Evolutionary conservation across 805 yeast species (phyloP).

Genomic region (Priceomyces medius): DNA sequence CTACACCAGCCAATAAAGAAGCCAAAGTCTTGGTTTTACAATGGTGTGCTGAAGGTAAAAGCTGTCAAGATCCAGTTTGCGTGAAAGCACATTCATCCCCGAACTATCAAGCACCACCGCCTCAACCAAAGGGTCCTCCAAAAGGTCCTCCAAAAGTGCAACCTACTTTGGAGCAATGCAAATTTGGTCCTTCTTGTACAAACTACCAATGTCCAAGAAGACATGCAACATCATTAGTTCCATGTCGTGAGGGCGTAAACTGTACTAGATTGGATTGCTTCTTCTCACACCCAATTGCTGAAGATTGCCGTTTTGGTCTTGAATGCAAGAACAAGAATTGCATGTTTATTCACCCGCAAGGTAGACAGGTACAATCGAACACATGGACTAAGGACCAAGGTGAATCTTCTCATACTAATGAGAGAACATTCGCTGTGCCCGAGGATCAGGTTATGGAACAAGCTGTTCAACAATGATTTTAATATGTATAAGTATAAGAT

Average conservation of each 20-base stretch:
- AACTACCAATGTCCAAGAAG: conserved; percentile 78
- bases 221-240: conserved; percentile 70
- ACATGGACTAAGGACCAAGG: conserved; percentile 34
- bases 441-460: conserved; percentile 72
- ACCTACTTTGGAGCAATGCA: conserved; percentile 72
- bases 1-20: conserved; percentile 78
- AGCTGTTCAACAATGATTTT: conserved; percentile 34
- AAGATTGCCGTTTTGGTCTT: conserved; percentile 76
- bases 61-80: conserved; percentile 63
- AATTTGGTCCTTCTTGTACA: conserved; percentile 73
- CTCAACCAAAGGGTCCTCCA: conserved; percentile 9
- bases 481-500: conserved; percentile 10
- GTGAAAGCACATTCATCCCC: conserved; percentile 83
- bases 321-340: conserved; percentile 74
- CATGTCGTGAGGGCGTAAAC: conserved; percentile 79
- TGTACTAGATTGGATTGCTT: conserved; percentile 81
- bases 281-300: conserved; percentile 78
- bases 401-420: conserved; percentile 42
- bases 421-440: conserved; percentile 74
- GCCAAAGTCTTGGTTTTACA: conserved; percentile 65
- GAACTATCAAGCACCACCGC: conserved; percentile 26
- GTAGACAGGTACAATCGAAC: conserved; percentile 44
- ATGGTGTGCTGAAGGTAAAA: conserved; percentile 75
- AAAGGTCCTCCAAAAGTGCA: conserved; percentile 13
- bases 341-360: conserved; percentile 77